phyloP scores from a whole-genome alignment of 225 moss, liverwort and hornwort species.

The Pleurozium schreberi region DNA sequence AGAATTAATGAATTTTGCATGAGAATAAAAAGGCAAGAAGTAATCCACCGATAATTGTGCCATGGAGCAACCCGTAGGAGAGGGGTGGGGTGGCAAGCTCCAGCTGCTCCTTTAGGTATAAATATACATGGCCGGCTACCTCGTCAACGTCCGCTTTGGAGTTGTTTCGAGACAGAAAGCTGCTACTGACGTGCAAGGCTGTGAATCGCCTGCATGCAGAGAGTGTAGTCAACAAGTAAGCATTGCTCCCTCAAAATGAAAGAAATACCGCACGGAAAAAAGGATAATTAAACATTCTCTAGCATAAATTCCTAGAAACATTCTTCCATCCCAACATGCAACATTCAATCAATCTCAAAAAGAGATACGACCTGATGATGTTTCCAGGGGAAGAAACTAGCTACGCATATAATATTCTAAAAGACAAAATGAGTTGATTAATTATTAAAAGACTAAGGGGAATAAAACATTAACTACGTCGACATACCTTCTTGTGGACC shows the following conservation, averaged over 20 bases:
- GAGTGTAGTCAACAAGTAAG: background rate
- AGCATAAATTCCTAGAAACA: background rate
- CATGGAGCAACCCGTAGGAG: conserved; percentile 92
- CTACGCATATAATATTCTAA: background rate
- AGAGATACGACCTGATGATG: background rate
- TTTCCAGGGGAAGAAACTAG: background rate
- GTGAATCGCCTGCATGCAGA: conserved; percentile 73
- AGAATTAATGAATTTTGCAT: background rate
- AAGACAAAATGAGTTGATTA: background rate
- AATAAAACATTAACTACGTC: background rate
- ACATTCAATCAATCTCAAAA: background rate
- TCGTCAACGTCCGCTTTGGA: conserved; percentile 62
- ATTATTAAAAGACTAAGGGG: background rate
- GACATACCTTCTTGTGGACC: conserved; percentile 71
- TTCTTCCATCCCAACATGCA: background rate
- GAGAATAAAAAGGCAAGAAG: background rate
- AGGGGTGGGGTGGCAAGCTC: conserved; percentile 67
- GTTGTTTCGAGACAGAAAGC: conserved; percentile 44
- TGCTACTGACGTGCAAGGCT: conserved; percentile 77
- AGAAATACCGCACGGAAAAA: background rate
- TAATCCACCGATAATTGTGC: conserved; percentile 74
- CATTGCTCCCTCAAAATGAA: background rate
- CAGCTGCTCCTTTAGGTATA: conserved; percentile 91
- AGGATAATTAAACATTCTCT: background rate
- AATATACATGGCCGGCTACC: conserved; percentile 89